A percentile compares a stretch with the other conserved stretches of the same genome.
Conservation (phyloP, 1,139 yeast species). For the Hansenula sp. region DNA sequence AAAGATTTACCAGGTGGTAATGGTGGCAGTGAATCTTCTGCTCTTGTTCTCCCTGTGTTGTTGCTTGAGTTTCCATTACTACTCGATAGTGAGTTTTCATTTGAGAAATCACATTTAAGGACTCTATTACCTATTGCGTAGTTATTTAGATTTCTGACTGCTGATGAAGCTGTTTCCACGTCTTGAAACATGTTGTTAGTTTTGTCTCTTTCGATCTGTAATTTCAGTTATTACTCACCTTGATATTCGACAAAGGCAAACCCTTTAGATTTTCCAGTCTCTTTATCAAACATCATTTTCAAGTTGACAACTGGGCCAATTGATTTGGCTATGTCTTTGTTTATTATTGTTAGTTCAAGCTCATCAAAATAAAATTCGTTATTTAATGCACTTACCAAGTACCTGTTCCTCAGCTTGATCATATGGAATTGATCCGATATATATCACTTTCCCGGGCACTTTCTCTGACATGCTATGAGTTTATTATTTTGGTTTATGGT, state of each 20-base stretch:
- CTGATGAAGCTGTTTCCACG: slow-evolving; percentile 81
- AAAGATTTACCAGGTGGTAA: slow-evolving; percentile 46
- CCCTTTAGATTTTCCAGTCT: slow-evolving; percentile 89
- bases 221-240: slow-evolving; percentile 34
- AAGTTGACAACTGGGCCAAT: slow-evolving; percentile 85
- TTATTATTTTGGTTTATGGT: background rate
- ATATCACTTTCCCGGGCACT: slow-evolving; percentile 42
- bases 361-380: background rate
- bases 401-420: slow-evolving; percentile 90
- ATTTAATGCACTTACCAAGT: slow-evolving; percentile 27
- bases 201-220: too few relatives aligned
- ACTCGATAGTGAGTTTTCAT: slow-evolving; percentile 29
- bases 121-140: slow-evolving; percentile 70
- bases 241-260: slow-evolving; percentile 82
- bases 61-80: slow-evolving; percentile 6
- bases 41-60: slow-evolving; percentile 14
- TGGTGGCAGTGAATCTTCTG: slow-evolving; percentile 29
- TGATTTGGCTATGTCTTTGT: slow-evolving; percentile 58
- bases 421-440: slow-evolving; percentile 64
- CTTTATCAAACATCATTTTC: slow-evolving; percentile 77
- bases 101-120: slow-evolving; percentile 69
- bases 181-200: slow-evolving; percentile 20
- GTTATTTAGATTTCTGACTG: slow-evolving; percentile 83
- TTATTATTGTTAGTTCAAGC: slow-evolving; percentile 2
- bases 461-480: slow-evolving; percentile 19